Conservation (phyloP, 805 yeast genomes). For the Kodamaea laetipori region DNA sequence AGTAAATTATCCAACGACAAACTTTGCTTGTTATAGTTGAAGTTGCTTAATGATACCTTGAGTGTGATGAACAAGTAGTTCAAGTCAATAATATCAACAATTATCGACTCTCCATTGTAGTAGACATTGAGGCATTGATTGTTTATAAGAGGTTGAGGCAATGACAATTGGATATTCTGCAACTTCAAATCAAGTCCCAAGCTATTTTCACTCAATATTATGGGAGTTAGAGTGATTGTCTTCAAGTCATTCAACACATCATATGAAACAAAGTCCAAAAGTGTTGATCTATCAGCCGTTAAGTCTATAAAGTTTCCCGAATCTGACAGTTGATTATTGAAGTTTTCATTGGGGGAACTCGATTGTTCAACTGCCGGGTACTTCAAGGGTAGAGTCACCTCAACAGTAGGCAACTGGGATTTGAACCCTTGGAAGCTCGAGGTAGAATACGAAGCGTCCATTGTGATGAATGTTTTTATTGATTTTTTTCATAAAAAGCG, state of each 20-base stretch:
- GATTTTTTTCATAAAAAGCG: constrained; percentile 8
- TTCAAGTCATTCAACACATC: constrained; percentile 30
- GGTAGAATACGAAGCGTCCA: constrained; percentile 21
- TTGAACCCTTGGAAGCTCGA: constrained; percentile 23
- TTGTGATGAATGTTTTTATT: constrained; percentile 6
- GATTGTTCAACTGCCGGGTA: constrained; percentile 17
- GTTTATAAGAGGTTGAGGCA: constrained; percentile 23
- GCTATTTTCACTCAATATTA: not conserved
- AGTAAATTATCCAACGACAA: constrained; percentile 33
- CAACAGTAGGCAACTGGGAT: constrained; percentile 19
- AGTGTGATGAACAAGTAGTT: constrained; percentile 55
- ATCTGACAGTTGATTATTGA: constrained; percentile 21
- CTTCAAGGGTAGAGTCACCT: constrained; percentile 28
- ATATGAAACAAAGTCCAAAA: constrained; percentile 1
- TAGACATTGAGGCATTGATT: constrained; percentile 18
- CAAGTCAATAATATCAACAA: constrained; percentile 58
- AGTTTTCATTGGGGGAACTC: constrained; percentile 25
- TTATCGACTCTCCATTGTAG: constrained; percentile 27
- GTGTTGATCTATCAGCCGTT: not conserved
- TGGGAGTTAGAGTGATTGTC: constrained; percentile 42
- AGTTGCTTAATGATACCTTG: constrained; percentile 44
- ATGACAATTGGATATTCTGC: constrained; percentile 34
- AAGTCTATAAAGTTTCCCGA: constrained; percentile 26
- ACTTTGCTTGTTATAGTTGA: constrained; percentile 25
- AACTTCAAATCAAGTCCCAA: constrained; percentile 13